These are phyloP conservation scores for Pseudocercospora fuligena DNA, from an alignment of 2,329 filamentous ascomycete genomes.

Conservation along the genomic window DNA sequence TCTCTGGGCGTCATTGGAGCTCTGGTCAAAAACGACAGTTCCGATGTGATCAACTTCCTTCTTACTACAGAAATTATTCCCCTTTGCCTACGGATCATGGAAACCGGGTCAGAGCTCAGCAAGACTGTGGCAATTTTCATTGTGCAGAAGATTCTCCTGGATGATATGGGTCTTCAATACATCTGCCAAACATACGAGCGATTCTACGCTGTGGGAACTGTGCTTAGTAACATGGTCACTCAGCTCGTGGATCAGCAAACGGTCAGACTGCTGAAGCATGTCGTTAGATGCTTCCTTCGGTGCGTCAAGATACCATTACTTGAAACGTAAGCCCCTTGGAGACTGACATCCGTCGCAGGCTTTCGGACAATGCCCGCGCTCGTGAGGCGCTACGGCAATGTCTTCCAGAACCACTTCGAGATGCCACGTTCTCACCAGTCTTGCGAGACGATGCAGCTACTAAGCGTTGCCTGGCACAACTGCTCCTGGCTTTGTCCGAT, in stretches of 20 bases:
- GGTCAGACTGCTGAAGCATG: constrained; percentile 92
- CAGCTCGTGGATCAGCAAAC: constrained; percentile 98
- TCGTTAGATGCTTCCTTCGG: constrained; percentile 95
- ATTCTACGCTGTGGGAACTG: constrained; percentile 97
- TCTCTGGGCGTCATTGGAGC: constrained; percentile 96
- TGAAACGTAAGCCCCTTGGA: not conserved
- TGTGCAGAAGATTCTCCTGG: constrained; percentile 96
- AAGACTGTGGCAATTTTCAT: constrained; percentile 99
- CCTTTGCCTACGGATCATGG: constrained; percentile 97
- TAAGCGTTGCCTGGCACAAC: constrained; percentile 95
- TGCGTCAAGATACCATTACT: constrained; percentile 51
- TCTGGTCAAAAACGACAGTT: constrained; percentile 97
- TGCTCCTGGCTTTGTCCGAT: constrained; percentile 94
- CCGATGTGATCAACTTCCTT: constrained; percentile 98
- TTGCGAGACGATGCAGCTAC: constrained; percentile 96
- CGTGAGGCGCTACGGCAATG: constrained; percentile 94
- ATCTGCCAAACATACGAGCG: constrained; percentile 98
- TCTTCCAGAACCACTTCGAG: constrained; percentile 95
- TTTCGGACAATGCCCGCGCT: constrained; percentile 94
- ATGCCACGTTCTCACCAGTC: constrained; percentile 95
- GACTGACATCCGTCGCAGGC: constrained; percentile 54
- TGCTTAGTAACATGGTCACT: constrained; percentile 97
- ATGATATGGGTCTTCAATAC: constrained; percentile 95
- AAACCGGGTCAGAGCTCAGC: constrained; percentile 95
- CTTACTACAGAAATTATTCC: constrained; percentile 98